Evolutionary conservation across 2,329 filamentous ascomycete genomes (phyloP), one percentile per base, ranked within the genome.

Genomic region (Penicillium sp.): DNA sequence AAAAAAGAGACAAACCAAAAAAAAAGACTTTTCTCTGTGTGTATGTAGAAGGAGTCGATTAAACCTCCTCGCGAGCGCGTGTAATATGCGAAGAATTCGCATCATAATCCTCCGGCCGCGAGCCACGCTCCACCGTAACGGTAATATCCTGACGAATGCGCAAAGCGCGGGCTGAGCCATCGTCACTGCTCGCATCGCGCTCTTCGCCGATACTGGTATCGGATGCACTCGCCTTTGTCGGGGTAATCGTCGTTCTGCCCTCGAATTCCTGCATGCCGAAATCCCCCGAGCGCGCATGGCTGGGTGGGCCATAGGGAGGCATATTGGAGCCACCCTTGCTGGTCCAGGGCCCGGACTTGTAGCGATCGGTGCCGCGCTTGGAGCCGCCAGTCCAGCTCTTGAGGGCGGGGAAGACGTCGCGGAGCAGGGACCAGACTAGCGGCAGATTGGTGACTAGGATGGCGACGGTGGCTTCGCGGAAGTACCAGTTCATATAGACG

Each of bases 401-500:
- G 59, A 76, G 66, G 2, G 65, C 66, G 2, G 74, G 75, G 70
- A 82, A 82, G 21, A 81, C 63, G 50, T 81, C 77, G 16, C 79
- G 73, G 8, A 82, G 65, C 2, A 82, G 72, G 1, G 79, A 80
- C 80, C 80, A 83, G 13, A 80, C 75, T 41, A 79, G 78, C 0
- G 80, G 80, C 1, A 82, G 67, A 56, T 82, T 82, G 58, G 80
- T 81, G 19, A 83, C 80, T 1, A 81, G 69, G 33, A 79, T 68
- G 29, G 75, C 75, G 16, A 76, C 75, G 1, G 74, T 75, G 7
- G 75, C 75, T 70, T 79, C 77, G 13, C 76, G 74, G 67, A 78
- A 76, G 60, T 79, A 79, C 78, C 78, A 80, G 63, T 76, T 77
- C 74, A 80, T 74, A 65, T 78, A 75, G 54, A 75, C 68, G 57